Conservation (phyloP, 495 filamentous ascomycete genomes). For the Aspergillus leporis region DNA sequence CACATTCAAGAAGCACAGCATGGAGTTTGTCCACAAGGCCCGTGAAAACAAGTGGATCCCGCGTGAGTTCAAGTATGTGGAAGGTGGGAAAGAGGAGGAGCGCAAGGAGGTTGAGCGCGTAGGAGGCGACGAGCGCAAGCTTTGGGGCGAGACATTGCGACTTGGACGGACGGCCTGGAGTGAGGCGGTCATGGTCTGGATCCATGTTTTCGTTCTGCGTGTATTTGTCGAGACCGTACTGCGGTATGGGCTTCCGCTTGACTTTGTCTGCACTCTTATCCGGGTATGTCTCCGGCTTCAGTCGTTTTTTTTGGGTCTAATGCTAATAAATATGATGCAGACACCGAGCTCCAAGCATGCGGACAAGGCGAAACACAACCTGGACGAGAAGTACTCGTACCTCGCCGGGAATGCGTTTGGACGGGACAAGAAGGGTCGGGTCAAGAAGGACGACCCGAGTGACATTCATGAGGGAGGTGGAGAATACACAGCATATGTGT, state of each 20-base stretch:
- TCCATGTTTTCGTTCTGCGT: constrained; percentile 84
- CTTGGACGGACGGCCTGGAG: constrained; percentile 86
- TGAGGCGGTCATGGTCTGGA: constrained; percentile 92
- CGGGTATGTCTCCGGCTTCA: constrained; percentile 58
- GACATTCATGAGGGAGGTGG: constrained; percentile 78
- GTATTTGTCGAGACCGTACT: constrained; percentile 98
- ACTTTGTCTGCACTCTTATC: constrained; percentile 81
- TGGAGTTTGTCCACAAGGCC: constrained; percentile 85
- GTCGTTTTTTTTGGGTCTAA: neutral
- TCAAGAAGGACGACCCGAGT: constrained; percentile 84
- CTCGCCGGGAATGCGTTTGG: constrained; percentile 94
- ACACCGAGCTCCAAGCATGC: constrained; percentile 71
- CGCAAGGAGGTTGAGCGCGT: constrained; percentile 79
- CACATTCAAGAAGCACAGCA: constrained; percentile 84
- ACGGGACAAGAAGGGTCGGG: constrained; percentile 87
- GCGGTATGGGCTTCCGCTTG: constrained; percentile 85
- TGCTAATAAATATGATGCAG: constrained; percentile 44
- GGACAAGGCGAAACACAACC: constrained; percentile 74
- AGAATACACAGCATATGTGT: constrained; percentile 95
- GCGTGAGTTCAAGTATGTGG: constrained; percentile 88
- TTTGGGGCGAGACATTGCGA: constrained; percentile 88
- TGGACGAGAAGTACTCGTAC: constrained; percentile 89
- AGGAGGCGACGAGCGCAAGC: constrained; percentile 75
- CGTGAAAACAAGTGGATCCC: constrained; percentile 92
- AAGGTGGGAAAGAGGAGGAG: constrained; percentile 86